Evolutionary conservation across 2,329 filamentous ascomycete genomes (phyloP).

Genomic region (Aspergillus quadricinctus): DNA sequence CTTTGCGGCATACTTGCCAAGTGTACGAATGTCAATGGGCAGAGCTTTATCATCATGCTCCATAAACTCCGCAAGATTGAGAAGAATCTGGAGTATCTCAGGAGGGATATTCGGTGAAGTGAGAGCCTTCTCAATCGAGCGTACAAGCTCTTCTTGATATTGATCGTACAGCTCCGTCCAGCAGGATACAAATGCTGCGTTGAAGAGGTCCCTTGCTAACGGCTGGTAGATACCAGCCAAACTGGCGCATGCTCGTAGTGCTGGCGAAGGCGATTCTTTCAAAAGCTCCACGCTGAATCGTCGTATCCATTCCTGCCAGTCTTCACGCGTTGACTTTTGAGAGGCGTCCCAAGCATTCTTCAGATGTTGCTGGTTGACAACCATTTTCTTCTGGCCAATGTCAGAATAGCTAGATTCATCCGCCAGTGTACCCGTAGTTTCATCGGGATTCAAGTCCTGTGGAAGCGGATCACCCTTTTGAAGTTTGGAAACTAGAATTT

Average conservation of each 20-base stretch:
- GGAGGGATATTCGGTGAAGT: slow-evolving; percentile 94
- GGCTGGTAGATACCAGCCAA: slow-evolving; percentile 88
- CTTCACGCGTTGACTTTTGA: slow-evolving; percentile 94
- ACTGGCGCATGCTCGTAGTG: slow-evolving; percentile 85
- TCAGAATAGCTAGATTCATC: slow-evolving; percentile 81
- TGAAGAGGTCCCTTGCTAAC: slow-evolving; percentile 90
- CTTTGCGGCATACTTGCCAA: slow-evolving; percentile 90
- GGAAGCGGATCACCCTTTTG: slow-evolving; percentile 94
- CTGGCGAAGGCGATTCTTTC: slow-evolving; percentile 93
- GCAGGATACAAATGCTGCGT: slow-evolving; percentile 97
- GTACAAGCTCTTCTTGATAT: slow-evolving; percentile 93
- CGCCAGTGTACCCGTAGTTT: slow-evolving; percentile 69
- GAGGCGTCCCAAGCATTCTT: slow-evolving; percentile 97
- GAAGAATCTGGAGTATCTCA: slow-evolving; percentile 85
- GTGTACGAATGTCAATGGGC: slow-evolving; percentile 90
- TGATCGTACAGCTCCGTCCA: slow-evolving; percentile 98
- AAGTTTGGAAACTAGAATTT: slow-evolving; percentile 84
- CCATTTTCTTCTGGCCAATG: slow-evolving; percentile 85
- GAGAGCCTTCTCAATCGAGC: slow-evolving; percentile 91
- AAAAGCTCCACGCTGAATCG: slow-evolving; percentile 93
- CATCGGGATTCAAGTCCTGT: slow-evolving; percentile 85
- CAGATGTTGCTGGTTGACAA: slow-evolving; percentile 95
- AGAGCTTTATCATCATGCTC: slow-evolving; percentile 98
- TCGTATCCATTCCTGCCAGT: slow-evolving; percentile 99
- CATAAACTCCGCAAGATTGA: slow-evolving; percentile 99